Conservation (phyloP, 805 yeast genomes). For the Cyberlindnera lachancei region DNA sequence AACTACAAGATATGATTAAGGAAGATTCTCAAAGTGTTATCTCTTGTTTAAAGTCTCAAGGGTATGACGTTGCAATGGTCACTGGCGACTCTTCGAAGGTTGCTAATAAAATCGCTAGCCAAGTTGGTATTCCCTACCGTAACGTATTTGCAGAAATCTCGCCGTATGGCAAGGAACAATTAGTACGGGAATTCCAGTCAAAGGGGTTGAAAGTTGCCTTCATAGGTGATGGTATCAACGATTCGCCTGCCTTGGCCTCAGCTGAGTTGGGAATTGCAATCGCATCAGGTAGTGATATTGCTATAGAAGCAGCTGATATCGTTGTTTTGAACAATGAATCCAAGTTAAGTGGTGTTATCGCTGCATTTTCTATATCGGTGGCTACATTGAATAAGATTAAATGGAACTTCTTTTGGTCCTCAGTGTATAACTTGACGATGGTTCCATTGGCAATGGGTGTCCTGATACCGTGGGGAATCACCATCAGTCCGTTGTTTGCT, state of each 20-base stretch:
- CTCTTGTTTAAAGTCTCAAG: conserved; percentile 39
- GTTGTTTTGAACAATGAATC: conserved; percentile 50
- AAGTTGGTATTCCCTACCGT: conserved; percentile 55
- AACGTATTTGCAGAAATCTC: conserved; percentile 69
- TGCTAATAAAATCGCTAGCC: conserved; percentile 56
- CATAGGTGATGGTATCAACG: conserved; percentile 97
- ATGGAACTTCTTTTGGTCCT: conserved; percentile 81
- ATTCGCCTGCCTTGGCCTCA: conserved; percentile 89
- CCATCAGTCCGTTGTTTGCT: conserved; percentile 83
- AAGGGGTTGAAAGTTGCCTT: conserved; percentile 55
- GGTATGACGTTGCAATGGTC: conserved; percentile 70
- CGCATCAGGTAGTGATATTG: conserved; percentile 90
- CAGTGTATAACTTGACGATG: conserved; percentile 75
- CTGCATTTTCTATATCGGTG: conserved; percentile 61
- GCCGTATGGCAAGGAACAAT: conserved; percentile 69
- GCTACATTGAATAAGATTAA: conserved; percentile 69
- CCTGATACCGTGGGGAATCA: conserved; percentile 69
- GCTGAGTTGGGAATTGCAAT: conserved; percentile 89
- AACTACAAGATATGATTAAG: conserved; percentile 61
- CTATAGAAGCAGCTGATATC: conserved; percentile 93
- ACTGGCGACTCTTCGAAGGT: conserved; percentile 76
- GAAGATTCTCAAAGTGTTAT: conserved; percentile 58
- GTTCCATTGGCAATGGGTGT: conserved; percentile 93
- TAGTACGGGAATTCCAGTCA: conserved; percentile 51
- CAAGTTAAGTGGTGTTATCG: conserved; percentile 40